Base-by-base conservation (phyloP, 495 filamentous ascomycete genomes). In the Penicillium silybi region DNA sequence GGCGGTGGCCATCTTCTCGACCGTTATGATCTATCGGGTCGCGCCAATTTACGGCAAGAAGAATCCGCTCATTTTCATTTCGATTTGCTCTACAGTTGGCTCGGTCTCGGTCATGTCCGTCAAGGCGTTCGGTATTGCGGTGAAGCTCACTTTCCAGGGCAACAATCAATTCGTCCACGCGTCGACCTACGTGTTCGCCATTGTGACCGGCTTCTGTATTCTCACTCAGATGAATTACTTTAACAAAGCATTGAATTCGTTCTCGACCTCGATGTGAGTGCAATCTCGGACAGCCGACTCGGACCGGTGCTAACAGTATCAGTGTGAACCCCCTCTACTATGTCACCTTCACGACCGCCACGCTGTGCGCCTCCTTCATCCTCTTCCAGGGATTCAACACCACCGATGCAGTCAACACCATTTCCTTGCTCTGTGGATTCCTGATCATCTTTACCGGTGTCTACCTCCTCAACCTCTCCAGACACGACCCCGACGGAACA, bases 181-280 rank as follows among this genome's bases (percentile, higher is more conserved):
- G 0, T 95, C 89, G 41, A 98, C 93, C 42, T 98, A 97, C 63
- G 92, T 97, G 41, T 98, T 98, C 64, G 84, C 88, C 62, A 97
- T 98, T 59, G 85, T 97, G 35, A 91, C 89, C 0, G 80, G 75
- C 3, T 89, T 96, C 53, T 97, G 93, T 73, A 97, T 97, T 66
- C 69, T 97, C 44, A 96, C 90, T 17, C 93, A 98, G 74, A 96
- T 98, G 95, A 97, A 97, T 71, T 98, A 97, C 70, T 95, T 98
- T 70, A 98, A 98, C 77, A 98, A 98, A 70, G 93, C 93, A 25
- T 77, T 98, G 57, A 95, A 89, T 70, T 90, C 95, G 63, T 98
- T 97, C 73, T 90, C 90, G 15, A 97, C 95, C 22, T 92, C 90
- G 48, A 90, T 98, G 92, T 97, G 82, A 71, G 85, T 73, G 13